Evolutionary conservation across 495 filamentous ascomycete species (phyloP).

Genomic region (Xylaria nigripes): DNA sequence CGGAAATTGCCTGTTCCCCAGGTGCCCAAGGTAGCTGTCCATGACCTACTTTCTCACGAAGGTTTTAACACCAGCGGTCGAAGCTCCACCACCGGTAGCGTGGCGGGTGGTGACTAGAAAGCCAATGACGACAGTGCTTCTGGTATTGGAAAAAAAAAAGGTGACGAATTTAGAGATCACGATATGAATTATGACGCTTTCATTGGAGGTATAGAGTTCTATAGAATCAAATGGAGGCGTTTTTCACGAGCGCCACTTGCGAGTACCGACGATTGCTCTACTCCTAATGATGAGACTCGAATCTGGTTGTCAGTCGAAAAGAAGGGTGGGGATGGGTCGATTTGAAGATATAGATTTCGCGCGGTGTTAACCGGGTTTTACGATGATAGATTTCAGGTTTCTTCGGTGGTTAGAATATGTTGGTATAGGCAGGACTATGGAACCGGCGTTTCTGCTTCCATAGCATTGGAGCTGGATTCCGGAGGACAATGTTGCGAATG

Average conservation of each 20-base stretch:
- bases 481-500: slow-evolving; percentile 11
- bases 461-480: slow-evolving; percentile 1
- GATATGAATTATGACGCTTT: slow-evolving; percentile 25
- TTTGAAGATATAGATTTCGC: slow-evolving; percentile 12
- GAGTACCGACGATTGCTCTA: slow-evolving; percentile 5
- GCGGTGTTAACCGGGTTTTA: slow-evolving; percentile 17
- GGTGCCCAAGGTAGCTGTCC: slow-evolving; percentile 80
- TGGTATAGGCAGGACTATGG: slow-evolving; percentile 14
- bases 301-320: slow-evolving; percentile 7
- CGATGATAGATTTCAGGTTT: slow-evolving; percentile 28
- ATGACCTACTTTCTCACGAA: slow-evolving; percentile 64
- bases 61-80: slow-evolving; percentile 49
- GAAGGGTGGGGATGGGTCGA: slow-evolving; percentile 9
- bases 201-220: slow-evolving; percentile 25
- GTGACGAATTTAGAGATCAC: slow-evolving; percentile 4
- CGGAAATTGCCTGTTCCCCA: slow-evolving; percentile 90
- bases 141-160: slow-evolving; percentile 2
- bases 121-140: slow-evolving; percentile 22
- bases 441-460: slow-evolving; percentile 8
- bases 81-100: slow-evolving; percentile 41
- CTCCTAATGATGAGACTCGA: slow-evolving; percentile 20
- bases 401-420: slow-evolving; percentile 27
- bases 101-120: slow-evolving; percentile 37
- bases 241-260: slow-evolving; percentile 12
- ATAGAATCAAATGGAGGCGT: slow-evolving; percentile 26